These are phyloP conservation scores for Eutrema japonicum DNA, from an alignment of 345 rosid species.

Conservation along the genomic window DNA sequence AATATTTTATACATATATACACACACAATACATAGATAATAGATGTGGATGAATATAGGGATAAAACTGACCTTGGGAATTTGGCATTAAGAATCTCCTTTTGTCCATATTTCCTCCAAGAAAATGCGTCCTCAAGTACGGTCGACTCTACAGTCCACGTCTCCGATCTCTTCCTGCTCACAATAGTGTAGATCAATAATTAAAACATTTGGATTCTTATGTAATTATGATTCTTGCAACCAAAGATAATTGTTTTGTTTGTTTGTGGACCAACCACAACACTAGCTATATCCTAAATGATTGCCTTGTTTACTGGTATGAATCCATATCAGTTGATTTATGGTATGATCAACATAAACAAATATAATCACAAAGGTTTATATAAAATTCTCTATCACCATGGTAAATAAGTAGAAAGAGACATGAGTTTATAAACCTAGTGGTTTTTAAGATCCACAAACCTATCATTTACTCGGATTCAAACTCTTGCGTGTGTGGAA, in stretches of 20 bases:
- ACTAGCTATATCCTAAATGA: neutral
- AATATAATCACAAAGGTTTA: neutral
- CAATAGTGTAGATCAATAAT: neutral
- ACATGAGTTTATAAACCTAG: neutral
- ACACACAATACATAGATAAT: neutral
- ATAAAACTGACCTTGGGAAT: slow-evolving; percentile 62
- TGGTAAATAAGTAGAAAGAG: neutral
- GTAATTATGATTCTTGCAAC: slow-evolving; percentile 18
- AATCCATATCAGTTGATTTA: neutral
- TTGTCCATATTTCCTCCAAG: slow-evolving; percentile 97
- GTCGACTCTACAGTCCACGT: slow-evolving; percentile 49
- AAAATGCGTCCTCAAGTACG: slow-evolving; percentile 53
- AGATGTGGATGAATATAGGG: neutral
- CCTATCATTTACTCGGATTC: neutral
- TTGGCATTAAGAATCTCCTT: slow-evolving; percentile 69
- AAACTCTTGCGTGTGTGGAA: neutral
- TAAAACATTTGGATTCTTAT: neutral
- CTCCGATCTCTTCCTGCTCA: slow-evolving; percentile 57
- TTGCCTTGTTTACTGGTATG: neutral
- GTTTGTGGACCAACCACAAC: slow-evolving; percentile 8
- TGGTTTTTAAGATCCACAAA: neutral
- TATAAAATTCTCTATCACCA: neutral
- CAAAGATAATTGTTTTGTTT: slow-evolving; percentile 20
- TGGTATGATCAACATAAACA: neutral
- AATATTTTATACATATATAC: neutral